Conservation (phyloP, 352 stramenopile genomes). For the Elongisporangium anandrum region DNA sequence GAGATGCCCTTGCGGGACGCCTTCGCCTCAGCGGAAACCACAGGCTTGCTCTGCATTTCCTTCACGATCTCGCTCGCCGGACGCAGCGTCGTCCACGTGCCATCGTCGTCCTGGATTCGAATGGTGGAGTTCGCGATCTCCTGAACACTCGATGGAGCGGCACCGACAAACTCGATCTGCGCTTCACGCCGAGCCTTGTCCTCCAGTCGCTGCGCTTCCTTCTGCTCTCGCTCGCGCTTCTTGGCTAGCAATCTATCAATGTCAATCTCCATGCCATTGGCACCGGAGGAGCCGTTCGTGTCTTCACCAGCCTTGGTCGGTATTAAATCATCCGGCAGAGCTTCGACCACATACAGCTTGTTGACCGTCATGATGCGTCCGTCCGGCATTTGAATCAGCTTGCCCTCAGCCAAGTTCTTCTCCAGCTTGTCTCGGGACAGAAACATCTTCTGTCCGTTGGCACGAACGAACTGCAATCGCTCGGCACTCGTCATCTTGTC, state of each 20-base stretch:
- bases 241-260: constrained; percentile 72
- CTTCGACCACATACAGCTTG: constrained; percentile 80
- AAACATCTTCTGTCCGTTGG: constrained; percentile 84
- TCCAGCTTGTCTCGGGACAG: constrained; percentile 79
- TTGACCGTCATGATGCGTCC: constrained; percentile 84
- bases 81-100: constrained; percentile 79
- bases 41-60: constrained; percentile 61
- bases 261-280: constrained; percentile 53
- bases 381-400: constrained; percentile 63
- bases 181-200: constrained; percentile 12
- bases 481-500: constrained; percentile 83
- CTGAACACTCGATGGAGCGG: constrained; percentile 45
- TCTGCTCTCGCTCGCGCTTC: constrained; percentile 52
- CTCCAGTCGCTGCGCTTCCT: constrained; percentile 37
- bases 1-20: constrained; percentile 70
- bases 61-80: constrained; percentile 75
- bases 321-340: constrained; percentile 71
- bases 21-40: constrained; percentile 67
- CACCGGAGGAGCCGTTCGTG: constrained; percentile 22
- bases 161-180: constrained; percentile 69
- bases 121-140: constrained; percentile 76
- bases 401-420: constrained; percentile 72
- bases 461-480: constrained; percentile 77
- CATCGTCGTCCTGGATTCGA: constrained; percentile 81
- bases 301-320: constrained; percentile 43